These are phyloP conservation scores for Leccinum longicurvipes DNA, from an alignment of 768 basidiomycete species.

Conservation along the genomic window DNA sequence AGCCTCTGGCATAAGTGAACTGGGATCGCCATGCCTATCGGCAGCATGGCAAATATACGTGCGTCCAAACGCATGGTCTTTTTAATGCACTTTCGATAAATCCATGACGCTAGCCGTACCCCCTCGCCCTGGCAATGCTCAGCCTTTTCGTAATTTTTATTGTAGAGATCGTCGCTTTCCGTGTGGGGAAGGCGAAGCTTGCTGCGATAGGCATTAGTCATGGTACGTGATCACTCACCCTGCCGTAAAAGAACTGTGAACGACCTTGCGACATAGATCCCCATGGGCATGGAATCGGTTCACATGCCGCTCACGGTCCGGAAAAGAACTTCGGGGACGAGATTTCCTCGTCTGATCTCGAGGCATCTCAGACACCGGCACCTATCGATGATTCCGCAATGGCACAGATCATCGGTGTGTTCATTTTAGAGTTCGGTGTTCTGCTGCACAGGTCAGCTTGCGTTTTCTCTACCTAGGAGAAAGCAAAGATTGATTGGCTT, in stretches of 20 bases:
- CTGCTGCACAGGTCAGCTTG: constrained; percentile 64
- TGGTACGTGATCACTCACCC: constrained; percentile 37
- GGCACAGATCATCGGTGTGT: constrained; percentile 83
- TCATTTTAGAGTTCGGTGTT: constrained; percentile 93
- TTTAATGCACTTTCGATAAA: neutral
- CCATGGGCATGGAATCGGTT: constrained; percentile 61
- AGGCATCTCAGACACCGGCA: constrained; percentile 12
- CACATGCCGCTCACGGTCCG: constrained; percentile 69
- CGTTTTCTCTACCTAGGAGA: neutral
- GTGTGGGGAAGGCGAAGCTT: constrained; percentile 77
- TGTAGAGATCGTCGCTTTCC: constrained; percentile 81
- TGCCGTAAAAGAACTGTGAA: neutral
- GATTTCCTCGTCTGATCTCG: constrained; percentile 26
- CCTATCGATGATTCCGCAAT: constrained; percentile 40
- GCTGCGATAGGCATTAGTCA: constrained; percentile 59
- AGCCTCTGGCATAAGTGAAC: constrained; percentile 66
- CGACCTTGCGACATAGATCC: constrained; percentile 45
- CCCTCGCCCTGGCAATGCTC: constrained; percentile 74
- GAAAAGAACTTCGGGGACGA: constrained; percentile 35
- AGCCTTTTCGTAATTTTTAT: constrained; percentile 85
- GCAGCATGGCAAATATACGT: constrained; percentile 75
- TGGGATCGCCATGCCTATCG: constrained; percentile 67
- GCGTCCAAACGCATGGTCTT: constrained; percentile 22
- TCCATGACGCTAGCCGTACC: constrained; percentile 59
- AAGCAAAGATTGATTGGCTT: neutral